Base-by-base conservation (phyloP, 148 eudicot genomes). In the Fagopyrum tataricum region DNA sequence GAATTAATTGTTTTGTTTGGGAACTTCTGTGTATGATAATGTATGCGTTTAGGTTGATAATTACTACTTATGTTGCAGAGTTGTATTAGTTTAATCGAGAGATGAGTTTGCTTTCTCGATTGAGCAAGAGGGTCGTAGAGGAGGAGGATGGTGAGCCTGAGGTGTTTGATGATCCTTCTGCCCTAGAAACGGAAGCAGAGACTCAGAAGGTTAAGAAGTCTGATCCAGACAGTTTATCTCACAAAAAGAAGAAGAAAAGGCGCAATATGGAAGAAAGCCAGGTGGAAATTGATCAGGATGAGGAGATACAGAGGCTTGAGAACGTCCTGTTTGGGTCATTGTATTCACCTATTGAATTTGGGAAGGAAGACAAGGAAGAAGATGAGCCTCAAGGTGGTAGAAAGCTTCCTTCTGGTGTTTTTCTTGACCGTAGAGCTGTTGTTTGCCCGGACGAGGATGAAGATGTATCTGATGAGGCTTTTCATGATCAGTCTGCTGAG, bases 271-370 rank as follows among this genome's bases (percentile, higher is more conserved):
- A 80, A 73, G 80, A 76, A 6, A 72, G 78, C 64, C 41, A 68
- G 79, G 44, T 74, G 73, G 77, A 69, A 68, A 72, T 78, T 12
- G 88, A 89, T 76, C 84, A 89, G 76, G 83, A 79, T 73, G 75
- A 77, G 64, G 89, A 88, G 71, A 88, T 85, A 89, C 83, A 88
- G 78, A 82, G 80, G 53, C 79, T 94, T 72, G 98, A 87, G 75
- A 84, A 82, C 67, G 44, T 78, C 59, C 74, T 91, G 75, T 89
- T 94, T 78, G 93, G 95, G 52, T 83, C 91, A 41, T 67, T 94
- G 75, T 81, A 89, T 80, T 78, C 85, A 5, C 95, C 97, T 0
- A 82, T 89, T 67, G 87, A 85, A 55, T 94, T 94, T 75, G 91
- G 91, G 18, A 85, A 85, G 77, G 82, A 78, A 21, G 79, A 73